Conservation (phyloP, 139 green algal species). For the Chlorella sorokiniana region DNA sequence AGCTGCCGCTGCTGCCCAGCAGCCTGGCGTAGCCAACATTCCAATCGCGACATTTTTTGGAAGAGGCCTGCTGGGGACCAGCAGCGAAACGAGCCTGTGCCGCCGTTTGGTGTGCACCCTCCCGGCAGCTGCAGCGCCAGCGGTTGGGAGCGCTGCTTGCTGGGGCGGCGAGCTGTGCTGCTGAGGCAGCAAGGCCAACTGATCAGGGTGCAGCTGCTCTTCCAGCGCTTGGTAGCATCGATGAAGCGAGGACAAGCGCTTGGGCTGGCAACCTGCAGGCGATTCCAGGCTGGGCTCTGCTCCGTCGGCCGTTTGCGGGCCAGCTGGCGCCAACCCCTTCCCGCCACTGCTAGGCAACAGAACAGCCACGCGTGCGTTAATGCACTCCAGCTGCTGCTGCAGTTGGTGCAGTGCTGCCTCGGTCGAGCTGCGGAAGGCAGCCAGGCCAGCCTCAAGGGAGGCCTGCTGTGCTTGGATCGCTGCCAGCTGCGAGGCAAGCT, state of each 20-base stretch:
- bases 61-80: too few species aligned
- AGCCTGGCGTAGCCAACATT: not conserved
- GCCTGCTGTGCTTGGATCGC: slow-evolving; percentile 9
- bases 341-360: not conserved
- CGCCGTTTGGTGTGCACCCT: too few species aligned
- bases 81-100: too few species aligned
- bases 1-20: not conserved
- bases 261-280: not conserved
- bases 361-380: not conserved
- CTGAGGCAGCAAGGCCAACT: not conserved
- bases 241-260: slow-evolving; percentile 24
- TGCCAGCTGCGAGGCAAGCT: not conserved
- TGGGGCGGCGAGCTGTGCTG: not conserved
- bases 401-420: not conserved
- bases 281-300: too few species aligned
- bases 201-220: not conserved
- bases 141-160: not conserved
- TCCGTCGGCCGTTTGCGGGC: not conserved
- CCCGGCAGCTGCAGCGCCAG: too few species aligned
- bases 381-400: not conserved
- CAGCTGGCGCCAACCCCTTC: too few species aligned
- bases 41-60: not conserved
- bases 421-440: not conserved
- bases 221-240: slow-evolving; percentile 17
- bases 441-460: not conserved